phyloP scores from a whole-genome alignment of 202 grass and related monocot species.

The Cymbopogon flexuosus region DNA sequence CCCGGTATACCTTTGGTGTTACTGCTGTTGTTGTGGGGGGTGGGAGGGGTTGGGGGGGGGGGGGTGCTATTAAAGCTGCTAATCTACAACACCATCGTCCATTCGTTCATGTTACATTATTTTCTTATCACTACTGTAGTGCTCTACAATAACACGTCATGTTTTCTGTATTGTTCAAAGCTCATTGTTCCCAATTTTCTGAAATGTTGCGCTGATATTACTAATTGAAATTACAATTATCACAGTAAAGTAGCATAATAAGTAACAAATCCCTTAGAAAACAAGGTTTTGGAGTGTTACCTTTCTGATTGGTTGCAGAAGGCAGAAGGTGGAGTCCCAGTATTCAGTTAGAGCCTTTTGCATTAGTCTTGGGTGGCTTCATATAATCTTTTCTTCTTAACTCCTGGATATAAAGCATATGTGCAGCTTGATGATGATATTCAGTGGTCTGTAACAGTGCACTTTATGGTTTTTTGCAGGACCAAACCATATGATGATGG shows the following conservation, averaged over 20 bases:
- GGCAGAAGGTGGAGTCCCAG: background rate
- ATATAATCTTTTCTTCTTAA: background rate
- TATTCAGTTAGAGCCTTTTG: background rate
- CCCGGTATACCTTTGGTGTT: no score
- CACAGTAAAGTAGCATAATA: background rate
- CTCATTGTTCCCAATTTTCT: background rate
- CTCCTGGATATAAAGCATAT: constrained; percentile 3
- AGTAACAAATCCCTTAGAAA: background rate
- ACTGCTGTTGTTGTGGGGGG: no score
- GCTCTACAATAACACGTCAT: background rate
- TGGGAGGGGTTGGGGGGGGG: no score
- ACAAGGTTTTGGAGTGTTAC: background rate
- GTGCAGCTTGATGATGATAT: background rate
- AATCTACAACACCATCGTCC: background rate
- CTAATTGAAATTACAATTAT: background rate
- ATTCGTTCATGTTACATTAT: background rate
- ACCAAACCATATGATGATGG: constrained; percentile 99
- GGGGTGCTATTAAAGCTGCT: background rate
- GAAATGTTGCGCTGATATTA: constrained; percentile 12
- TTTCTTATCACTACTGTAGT: background rate
- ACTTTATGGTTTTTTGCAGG: constrained; percentile 48
- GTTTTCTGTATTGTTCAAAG: constrained; percentile 17
- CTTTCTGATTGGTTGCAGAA: constrained; percentile 23
- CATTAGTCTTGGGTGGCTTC: background rate
- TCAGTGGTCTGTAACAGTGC: constrained; percentile 4